Conservation (phyloP, 306 rosid genomes). For the Dalbergia cultrata region DNA sequence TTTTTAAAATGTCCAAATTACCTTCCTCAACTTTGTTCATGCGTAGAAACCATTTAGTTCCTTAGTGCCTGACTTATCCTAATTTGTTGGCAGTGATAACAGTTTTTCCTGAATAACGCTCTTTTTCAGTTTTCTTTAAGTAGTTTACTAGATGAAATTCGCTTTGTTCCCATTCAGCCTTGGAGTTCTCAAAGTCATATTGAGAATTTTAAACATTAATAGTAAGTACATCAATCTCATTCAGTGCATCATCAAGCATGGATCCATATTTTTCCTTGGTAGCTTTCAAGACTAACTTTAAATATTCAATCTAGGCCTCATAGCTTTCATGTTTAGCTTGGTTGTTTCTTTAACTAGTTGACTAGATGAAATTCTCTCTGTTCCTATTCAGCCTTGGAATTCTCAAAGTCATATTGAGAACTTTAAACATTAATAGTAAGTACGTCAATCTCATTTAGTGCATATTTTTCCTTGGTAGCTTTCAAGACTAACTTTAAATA, state of each 20-base stretch:
- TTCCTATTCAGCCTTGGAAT: conserved; percentile 80
- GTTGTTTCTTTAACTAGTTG: too few species aligned
- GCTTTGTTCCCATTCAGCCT: conserved; percentile 82
- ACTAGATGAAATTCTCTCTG: conserved; percentile 76
- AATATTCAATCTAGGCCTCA: conserved; percentile 78
- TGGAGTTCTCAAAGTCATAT: conserved; percentile 62
- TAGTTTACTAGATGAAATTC: conserved; percentile 73
- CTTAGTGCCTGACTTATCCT: too few species aligned
- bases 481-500: conserved; percentile 80
- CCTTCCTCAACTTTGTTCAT: too few species aligned
- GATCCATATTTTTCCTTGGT: conserved; percentile 80
- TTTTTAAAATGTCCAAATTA: too few species aligned
- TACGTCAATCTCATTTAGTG: conserved; percentile 69
- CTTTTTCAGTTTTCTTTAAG: conserved; percentile 73
- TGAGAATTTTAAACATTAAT: conserved; percentile 63
- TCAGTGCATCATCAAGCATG: conserved; percentile 75
- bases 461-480: conserved; percentile 82
- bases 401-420: conserved; percentile 64
- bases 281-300: conserved; percentile 77
- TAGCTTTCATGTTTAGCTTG: conserved; percentile 67
- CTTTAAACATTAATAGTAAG: conserved; percentile 64
- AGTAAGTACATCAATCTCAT: conserved; percentile 70
- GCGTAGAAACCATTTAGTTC: too few species aligned
- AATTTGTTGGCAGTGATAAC: too few species aligned
- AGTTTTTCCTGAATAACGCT: too few species aligned